These are phyloP conservation scores for Penstemon barbatus DNA, from an alignment of 257 asterid genomes.

Conservation along the genomic window DNA sequence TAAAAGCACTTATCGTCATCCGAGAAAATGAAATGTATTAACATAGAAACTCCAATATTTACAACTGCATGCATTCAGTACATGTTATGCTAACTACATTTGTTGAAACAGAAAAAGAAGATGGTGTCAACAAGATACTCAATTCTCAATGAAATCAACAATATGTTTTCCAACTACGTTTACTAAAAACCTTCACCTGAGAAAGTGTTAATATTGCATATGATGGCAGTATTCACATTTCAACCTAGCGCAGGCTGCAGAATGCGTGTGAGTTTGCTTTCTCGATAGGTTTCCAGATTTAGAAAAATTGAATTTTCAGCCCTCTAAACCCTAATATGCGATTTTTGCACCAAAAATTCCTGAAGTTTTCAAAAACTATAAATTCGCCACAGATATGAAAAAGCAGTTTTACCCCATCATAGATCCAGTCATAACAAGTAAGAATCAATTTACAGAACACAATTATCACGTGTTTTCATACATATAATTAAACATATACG, in stretches of 20 bases:
- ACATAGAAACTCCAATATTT: slow-evolving; percentile 1
- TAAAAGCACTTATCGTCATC: slow-evolving; percentile 4
- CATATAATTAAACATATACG: no score
- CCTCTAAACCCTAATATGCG: no score
- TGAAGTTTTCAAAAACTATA: no score
- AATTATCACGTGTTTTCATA: no score
- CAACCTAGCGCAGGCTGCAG: slow-evolving; percentile 98
- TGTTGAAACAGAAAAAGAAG: not conserved
- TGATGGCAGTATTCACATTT: slow-evolving; percentile 93
- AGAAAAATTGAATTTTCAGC: no score
- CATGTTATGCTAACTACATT: slow-evolving; percentile 2
- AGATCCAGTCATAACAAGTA: no score
- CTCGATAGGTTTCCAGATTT: no score
- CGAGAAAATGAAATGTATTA: not conserved
- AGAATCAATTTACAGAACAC: no score
- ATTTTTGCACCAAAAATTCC: no score
- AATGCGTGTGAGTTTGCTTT: slow-evolving; percentile 96
- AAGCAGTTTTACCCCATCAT: no score
- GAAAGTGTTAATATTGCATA: slow-evolving; percentile 98
- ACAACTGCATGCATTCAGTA: not conserved
- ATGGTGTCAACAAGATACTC: slow-evolving; percentile 12
- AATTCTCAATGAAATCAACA: slow-evolving; percentile 22
- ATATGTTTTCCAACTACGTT: slow-evolving; percentile 2
- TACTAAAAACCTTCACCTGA: slow-evolving; percentile 58
- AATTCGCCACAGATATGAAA: no score